phyloP scores from a whole-genome alignment of 306 rosid species.

The Dicorynia guianensis region DNA sequence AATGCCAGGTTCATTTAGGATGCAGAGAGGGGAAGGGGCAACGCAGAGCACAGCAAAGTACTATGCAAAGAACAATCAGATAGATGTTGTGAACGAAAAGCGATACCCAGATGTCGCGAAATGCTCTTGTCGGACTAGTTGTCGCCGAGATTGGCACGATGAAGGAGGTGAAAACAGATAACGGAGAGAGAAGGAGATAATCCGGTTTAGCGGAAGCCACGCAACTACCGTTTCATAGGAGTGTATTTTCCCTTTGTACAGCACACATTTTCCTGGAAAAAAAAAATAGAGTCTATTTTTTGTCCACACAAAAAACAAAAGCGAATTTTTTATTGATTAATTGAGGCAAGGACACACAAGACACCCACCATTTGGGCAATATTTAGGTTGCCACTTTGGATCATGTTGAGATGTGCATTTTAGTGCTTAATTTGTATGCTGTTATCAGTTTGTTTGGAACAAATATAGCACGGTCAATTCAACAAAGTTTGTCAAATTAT shows the following conservation, averaged over 20 bases:
- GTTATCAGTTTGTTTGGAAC: too few species aligned
- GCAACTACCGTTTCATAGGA: slow-evolving; percentile 68
- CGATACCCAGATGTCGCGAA: slow-evolving; percentile 27
- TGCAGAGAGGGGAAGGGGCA: neutral
- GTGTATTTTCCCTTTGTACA: slow-evolving; percentile 37
- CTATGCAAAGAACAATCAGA: slow-evolving; percentile 20
- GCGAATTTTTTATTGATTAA: too few species aligned
- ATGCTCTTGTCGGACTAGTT: slow-evolving; percentile 35
- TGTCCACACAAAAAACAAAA: neutral
- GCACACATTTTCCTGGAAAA: neutral
- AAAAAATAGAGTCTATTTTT: too few species aligned
- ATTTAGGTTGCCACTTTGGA: neutral
- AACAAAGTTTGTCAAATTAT: too few species aligned
- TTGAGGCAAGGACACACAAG: too few species aligned
- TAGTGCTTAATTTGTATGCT: too few species aligned
- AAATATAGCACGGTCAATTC: too few species aligned
- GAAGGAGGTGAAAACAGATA: slow-evolving; percentile 58
- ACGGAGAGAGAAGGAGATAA: slow-evolving; percentile 56
- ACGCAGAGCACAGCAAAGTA: neutral
- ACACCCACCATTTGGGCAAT: too few species aligned
- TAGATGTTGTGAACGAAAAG: slow-evolving; percentile 21
- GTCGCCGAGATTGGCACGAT: slow-evolving; percentile 55
- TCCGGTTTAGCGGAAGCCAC: slow-evolving; percentile 82
- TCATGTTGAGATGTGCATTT: neutral
- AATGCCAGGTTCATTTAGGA: slow-evolving; percentile 29